phyloP scores from a whole-genome alignment of 2,329 filamentous ascomycete genomes.

The Tolypocladium sp. region DNA sequence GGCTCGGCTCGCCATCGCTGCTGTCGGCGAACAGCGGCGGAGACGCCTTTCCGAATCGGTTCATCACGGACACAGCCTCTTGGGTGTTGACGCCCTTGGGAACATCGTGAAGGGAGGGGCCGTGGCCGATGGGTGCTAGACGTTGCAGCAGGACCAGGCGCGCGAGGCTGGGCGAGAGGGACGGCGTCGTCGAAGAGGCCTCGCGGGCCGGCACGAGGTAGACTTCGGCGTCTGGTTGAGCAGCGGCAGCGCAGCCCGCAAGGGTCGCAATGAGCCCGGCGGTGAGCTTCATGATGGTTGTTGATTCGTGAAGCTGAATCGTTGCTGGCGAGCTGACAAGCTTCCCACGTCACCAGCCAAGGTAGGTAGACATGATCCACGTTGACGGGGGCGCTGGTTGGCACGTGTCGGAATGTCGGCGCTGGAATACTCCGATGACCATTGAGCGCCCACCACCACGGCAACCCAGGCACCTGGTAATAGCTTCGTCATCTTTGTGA shows the following conservation, averaged over 20 bases:
- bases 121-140: constrained; percentile 36
- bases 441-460: constrained; percentile 9
- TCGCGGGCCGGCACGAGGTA: constrained; percentile 37
- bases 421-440: constrained; percentile 17
- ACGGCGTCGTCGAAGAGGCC: constrained; percentile 21
- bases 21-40: constrained; percentile 37
- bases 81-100: constrained; percentile 28
- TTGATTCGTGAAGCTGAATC: constrained; percentile 22
- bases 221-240: constrained; percentile 36
- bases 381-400: constrained; percentile 1
- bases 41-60: constrained; percentile 47
- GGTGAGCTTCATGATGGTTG: constrained; percentile 32
- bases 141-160: constrained; percentile 52
- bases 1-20: constrained; percentile 27
- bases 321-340: constrained; percentile 12
- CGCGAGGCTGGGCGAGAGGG: constrained; percentile 43
- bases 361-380: constrained; percentile 2
- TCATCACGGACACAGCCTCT: constrained; percentile 47
- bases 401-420: constrained; percentile 18
- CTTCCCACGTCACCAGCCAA: constrained; percentile 20
- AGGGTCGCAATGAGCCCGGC: constrained; percentile 29
- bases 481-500: background rate
- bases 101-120: constrained; percentile 37
- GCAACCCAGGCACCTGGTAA: background rate
- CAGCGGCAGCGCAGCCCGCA: constrained; percentile 27